phyloP scores from a whole-genome alignment of 2,329 filamentous ascomycete species.

The Moelleriella libera region DNA sequence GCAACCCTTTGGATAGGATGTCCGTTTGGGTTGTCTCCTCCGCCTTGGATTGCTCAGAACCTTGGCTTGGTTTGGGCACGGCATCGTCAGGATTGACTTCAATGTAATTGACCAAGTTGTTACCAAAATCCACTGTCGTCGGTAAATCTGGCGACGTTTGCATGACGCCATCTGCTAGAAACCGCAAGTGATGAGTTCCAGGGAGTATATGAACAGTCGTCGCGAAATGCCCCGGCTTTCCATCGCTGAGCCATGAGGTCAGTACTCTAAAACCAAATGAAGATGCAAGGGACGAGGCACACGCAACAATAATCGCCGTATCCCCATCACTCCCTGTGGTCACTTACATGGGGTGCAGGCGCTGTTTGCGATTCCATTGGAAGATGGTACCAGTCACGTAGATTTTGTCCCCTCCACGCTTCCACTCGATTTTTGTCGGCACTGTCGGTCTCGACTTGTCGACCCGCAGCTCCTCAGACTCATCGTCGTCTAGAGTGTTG shows the following conservation, averaged over 20 bases:
- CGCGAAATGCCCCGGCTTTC: conserved; percentile 50
- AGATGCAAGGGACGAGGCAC: not conserved
- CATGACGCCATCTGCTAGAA: conserved; percentile 91
- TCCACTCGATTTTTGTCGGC: conserved; percentile 78
- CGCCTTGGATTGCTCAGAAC: conserved; percentile 5
- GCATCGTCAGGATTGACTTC: conserved; percentile 74
- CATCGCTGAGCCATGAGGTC: conserved; percentile 24
- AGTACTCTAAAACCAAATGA: not conserved
- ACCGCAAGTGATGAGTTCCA: conserved; percentile 92
- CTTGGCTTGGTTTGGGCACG: conserved; percentile 18
- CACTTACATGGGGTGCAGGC: conserved; percentile 74
- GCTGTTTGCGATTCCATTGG: conserved; percentile 91
- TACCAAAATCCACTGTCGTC: conserved; percentile 93
- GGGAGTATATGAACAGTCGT: conserved; percentile 73
- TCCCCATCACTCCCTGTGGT: not conserved
- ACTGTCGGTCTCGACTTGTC: conserved; percentile 67
- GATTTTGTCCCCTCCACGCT: conserved; percentile 67
- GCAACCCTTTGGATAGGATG: conserved; percentile 23
- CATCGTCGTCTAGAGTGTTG: conserved; percentile 60
- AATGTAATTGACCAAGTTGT: conserved; percentile 96
- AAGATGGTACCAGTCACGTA: conserved; percentile 97
- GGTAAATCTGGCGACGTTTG: conserved; percentile 74
- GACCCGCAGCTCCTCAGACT: conserved; percentile 61
- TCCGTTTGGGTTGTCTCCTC: conserved; percentile 3
- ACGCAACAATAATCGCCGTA: too few species aligned